These are phyloP conservation scores for Myriosclerotinia scirpicola DNA, from an alignment of 2,329 filamentous ascomycete species.

Conservation along the genomic window DNA sequence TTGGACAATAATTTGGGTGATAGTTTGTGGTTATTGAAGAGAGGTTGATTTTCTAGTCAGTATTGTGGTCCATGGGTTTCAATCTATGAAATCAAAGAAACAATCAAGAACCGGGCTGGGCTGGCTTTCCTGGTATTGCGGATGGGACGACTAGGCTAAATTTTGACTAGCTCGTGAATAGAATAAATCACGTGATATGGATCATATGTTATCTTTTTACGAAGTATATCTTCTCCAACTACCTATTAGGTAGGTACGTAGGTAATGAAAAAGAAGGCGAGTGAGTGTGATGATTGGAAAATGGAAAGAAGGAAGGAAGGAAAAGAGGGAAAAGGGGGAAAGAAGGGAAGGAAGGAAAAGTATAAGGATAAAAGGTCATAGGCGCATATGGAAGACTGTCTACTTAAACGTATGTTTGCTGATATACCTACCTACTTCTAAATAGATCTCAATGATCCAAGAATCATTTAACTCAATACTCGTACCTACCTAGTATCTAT, in stretches of 20 bases:
- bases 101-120: conserved; percentile 9
- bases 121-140: conserved; percentile 15
- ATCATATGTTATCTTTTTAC: neutral
- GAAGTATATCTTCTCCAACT: neutral
- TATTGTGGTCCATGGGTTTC: neutral
- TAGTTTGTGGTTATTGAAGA: conserved; percentile 11
- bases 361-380: neutral
- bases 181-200: conserved; percentile 1
- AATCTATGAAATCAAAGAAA: conserved; percentile 24
- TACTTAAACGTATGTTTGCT: no score
- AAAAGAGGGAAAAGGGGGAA: no score
- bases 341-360: neutral
- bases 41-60: neutral
- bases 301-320: no score
- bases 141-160: neutral
- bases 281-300: neutral
- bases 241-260: neutral
- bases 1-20: neutral
- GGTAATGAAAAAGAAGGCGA: neutral
- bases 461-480: no score
- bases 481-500: no score
- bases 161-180: neutral
- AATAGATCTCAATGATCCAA: no score
- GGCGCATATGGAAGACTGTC: no score
- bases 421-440: no score